Percentiles rank a stretch among this genome's conserved stretches.
These are phyloP conservation scores for Spiromastix sp. DNA, from an alignment of 2,329 filamentous ascomycete genomes.

Conservation along the genomic window DNA sequence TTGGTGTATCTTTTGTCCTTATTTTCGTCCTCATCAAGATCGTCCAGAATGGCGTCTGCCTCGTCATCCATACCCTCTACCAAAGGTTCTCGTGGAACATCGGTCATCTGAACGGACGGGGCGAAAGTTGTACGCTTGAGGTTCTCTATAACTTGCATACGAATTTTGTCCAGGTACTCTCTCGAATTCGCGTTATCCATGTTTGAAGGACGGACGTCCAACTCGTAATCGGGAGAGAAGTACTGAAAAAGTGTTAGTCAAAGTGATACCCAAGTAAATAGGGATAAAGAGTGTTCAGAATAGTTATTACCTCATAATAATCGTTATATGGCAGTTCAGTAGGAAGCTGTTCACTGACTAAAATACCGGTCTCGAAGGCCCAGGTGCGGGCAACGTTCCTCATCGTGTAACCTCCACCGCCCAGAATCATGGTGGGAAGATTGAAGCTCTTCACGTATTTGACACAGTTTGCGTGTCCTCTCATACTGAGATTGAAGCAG, in stretches of 20 bases:
- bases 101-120: conserved; percentile 55
- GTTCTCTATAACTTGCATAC: conserved; percentile 55
- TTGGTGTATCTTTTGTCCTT: conserved; percentile 74
- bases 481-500: conserved; percentile 62
- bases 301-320: conserved; percentile 60
- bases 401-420: conserved; percentile 62
- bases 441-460: conserved; percentile 59
- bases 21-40: conserved; percentile 74
- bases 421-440: conserved; percentile 54
- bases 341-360: conserved; percentile 74
- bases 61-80: conserved; percentile 52
- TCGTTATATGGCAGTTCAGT: conserved; percentile 88
- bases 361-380: conserved; percentile 62
- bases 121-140: conserved; percentile 52
- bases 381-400: conserved; percentile 53
- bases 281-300: conserved; percentile 1
- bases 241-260: conserved; percentile 38
- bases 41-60: conserved; percentile 54
- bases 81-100: conserved; percentile 47
- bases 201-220: conserved; percentile 59
- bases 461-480: conserved; percentile 60
- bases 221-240: conserved; percentile 59
- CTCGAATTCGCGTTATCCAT: conserved; percentile 63
- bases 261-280: conserved; percentile 1
- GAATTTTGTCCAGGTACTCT: conserved; percentile 60